Base-by-base conservation (phyloP, 495 filamentous ascomycete genomes). In the Hypoxylon perforatum region DNA sequence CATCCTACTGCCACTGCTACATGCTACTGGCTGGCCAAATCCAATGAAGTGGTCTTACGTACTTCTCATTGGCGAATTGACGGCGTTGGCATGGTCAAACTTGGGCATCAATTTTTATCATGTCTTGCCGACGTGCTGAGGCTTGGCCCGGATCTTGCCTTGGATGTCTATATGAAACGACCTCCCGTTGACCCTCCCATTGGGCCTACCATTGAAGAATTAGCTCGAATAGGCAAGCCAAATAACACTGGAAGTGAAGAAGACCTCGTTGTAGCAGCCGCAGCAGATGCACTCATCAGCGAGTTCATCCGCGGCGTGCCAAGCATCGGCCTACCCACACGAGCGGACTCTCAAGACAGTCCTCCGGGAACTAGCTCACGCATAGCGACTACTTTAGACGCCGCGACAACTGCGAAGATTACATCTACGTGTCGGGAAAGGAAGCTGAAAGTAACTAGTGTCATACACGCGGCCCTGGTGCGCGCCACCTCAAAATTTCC, bases 21-120 rank as follows among this genome's bases (percentile, higher is more conserved):
- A 21, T 68, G 69, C 39, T 58, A 70, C 30, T 73, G 70, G 59
- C 60, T 75, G 7, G 63, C 71, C 12, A 15, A 9, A 7, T 23
- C 71, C 1, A 7, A 33, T 1, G 52, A 72, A 50, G 10, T 75
- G 0, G 33, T 75, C 0, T 7, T 75, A 11, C 58, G 57, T 1
- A 39, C 57, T 8, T 62, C 71, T 3, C 73, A 75, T 21, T 75
- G 71, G 73, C 71, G 71, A 11, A 55, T 58, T 14, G 73, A 76
- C 45, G 73, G 61, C 15, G 33, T 76, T 11, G 73, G 73, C 3
- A 61, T 62, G 23, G 55, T 44, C 12, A 59, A 63, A 54, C 48
- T 76, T 0, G 36, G 51, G 1, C 44, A 76, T 19, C 42, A 48
- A 12, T 72, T 74, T 28, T 42, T 76, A 23, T 10, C 36, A 4